A percentile compares a stretch with the other conserved stretches of the same genome.
phyloP scores from a whole-genome alignment of 208 protist species.

The Leishmania gerbilli region DNA sequence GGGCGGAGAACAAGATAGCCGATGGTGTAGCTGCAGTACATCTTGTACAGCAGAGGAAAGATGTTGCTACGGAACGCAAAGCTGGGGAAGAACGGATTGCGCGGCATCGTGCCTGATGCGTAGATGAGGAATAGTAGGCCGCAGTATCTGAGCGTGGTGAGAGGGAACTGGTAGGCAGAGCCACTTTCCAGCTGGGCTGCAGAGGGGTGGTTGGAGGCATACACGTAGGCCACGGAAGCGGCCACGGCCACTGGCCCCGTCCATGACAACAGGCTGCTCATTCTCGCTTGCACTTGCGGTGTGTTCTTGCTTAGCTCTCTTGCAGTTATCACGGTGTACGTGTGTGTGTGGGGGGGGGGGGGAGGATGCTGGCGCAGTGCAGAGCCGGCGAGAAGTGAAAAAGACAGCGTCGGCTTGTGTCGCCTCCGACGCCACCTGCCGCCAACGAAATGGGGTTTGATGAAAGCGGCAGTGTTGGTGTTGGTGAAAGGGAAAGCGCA shows the following conservation, averaged over 20 bases:
- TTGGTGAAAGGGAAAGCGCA: background rate
- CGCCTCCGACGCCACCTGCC: background rate
- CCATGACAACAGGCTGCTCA: conserved; percentile 4
- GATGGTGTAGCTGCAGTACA: conserved; percentile 73
- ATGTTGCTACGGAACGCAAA: conserved; percentile 57
- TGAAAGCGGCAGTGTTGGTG: background rate
- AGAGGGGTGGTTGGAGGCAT: conserved; percentile 30
- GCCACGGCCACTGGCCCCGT: conserved; percentile 29
- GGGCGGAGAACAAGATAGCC: conserved; percentile 58
- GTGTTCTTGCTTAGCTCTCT: background rate
- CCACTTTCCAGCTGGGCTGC: conserved; percentile 1
- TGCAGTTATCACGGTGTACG: background rate
- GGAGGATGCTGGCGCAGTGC: background rate
- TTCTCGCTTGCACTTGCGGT: background rate
- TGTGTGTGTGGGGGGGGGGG: too few relatives aligned
- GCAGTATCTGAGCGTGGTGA: conserved; percentile 31
- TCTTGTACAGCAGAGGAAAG: conserved; percentile 64
- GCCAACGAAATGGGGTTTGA: background rate
- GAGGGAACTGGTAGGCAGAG: conserved; percentile 20
- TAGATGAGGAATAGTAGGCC: conserved; percentile 41
- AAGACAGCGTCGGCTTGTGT: background rate
- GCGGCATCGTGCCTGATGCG: conserved; percentile 45
- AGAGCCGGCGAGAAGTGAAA: background rate
- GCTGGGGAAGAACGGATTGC: conserved; percentile 57
- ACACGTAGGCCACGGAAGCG: conserved; percentile 35